Evolutionary conservation across 768 basidiomycete species (phyloP), one percentile per base, ranked within the genome.

Genomic region (Clathrus columnatus): DNA sequence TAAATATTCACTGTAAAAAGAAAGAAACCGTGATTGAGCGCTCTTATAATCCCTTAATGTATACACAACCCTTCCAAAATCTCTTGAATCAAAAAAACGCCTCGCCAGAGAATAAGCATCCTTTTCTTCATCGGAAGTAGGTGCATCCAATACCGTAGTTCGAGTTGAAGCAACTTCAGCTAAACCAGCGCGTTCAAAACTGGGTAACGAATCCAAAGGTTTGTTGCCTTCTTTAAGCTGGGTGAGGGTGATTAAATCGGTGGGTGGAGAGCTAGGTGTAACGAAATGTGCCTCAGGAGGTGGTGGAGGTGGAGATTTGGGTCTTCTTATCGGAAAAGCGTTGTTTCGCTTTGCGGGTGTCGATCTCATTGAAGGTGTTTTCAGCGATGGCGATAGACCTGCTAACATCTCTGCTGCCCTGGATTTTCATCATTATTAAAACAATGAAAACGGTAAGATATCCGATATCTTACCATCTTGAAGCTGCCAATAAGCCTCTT

Each of bases 401-500:
- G 54, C 71, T 53, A 88, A 72, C 26, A 91, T 72, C 63, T 91
- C 89, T 23, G 87, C 82, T 23, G 85, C 80, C 89, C 89, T 91
- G 58, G 29, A 44, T 48, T 36, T 56, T 54, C 48, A 61, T 18
- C 46, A 20, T 36, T 51, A 54, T 29, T 47, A 48, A 20, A 56
- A 18, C 11, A 29, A 16, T 26, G 21, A 29, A 8, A 42, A 16
- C 26, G 10, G 42, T 50, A 30, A 55, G 60, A 26, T 51, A 61
- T 74, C n/a, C n/a, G n/a, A n/a, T n/a, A n/a, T n/a, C n/a, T 55
- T 64, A 90, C 89, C 89, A 91, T 74, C 89, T 91, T 29, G 86
- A 77, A 51, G 88, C 85, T 26, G 78, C 74, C 16, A 73, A 67
- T 41, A 92, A 70, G 2, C 88, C 85, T 66, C 88, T 73, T 24